Percentiles rank a stretch among this genome's conserved stretches.
Evolutionary conservation across 1,284 basidiomycete species (phyloP).

Genomic region (Trametes sp.): DNA sequence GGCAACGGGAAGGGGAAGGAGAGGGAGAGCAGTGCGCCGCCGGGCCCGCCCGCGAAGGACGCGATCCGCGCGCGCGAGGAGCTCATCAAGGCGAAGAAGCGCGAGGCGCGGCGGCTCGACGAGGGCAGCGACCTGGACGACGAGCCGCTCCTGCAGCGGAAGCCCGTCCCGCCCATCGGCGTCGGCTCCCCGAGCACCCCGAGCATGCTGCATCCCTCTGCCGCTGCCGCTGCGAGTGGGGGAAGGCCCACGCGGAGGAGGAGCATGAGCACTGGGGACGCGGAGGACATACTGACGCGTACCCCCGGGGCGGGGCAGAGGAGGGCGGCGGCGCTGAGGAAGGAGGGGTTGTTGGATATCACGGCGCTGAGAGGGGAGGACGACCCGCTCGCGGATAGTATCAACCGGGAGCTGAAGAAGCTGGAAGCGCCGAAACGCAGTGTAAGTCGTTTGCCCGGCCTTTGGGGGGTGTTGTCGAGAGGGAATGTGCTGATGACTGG

Average conservation of each 20-base stretch:
- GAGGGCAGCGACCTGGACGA: slow-evolving; percentile 48
- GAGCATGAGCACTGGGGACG: slow-evolving; percentile 79
- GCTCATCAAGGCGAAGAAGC: slow-evolving; percentile 74
- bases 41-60: slow-evolving; percentile 66
- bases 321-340: slow-evolving; percentile 35
- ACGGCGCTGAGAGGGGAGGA: slow-evolving; percentile 51
- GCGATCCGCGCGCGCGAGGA: slow-evolving; percentile 73
- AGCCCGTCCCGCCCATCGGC: slow-evolving; percentile 27
- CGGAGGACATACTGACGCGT: slow-evolving; percentile 48
- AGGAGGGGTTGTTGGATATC: slow-evolving; percentile 51
- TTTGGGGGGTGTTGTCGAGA: neutral
- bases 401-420: slow-evolving; percentile 72
- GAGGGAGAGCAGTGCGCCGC: neutral
- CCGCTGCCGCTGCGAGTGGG: slow-evolving; percentile 16
- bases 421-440: slow-evolving; percentile 57
- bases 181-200: neutral
- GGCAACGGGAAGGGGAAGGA: neutral
- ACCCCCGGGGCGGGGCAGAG: slow-evolving; percentile 42
- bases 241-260: slow-evolving; percentile 61
- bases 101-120: slow-evolving; percentile 65
- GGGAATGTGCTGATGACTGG: slow-evolving; percentile 8
- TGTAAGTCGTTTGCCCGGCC: slow-evolving; percentile 48
- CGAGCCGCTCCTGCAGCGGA: slow-evolving; percentile 48
- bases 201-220: slow-evolving; percentile 16
- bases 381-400: slow-evolving; percentile 66